phyloP scores from a whole-genome alignment of 73 alveolate genomes.

The Paramecium primaurelia region DNA sequence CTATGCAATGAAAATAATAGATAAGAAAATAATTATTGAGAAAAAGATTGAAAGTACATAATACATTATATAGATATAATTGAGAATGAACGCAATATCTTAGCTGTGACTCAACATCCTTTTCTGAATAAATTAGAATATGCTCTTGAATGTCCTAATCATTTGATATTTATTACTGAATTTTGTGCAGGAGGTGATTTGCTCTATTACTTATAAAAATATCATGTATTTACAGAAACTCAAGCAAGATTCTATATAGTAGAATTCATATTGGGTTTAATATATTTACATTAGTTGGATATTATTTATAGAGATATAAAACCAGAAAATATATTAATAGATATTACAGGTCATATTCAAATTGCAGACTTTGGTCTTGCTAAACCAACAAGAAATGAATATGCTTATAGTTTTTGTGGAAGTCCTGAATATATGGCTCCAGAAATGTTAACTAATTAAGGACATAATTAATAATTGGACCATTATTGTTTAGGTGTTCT shows the following conservation, averaged over 20 bases:
- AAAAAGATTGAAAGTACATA: conserved; percentile 62
- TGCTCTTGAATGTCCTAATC: conserved; percentile 78
- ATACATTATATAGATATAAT: conserved; percentile 39
- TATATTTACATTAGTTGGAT: conserved; percentile 72
- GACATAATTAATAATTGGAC: conserved; percentile 66
- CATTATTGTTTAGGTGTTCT: conserved; percentile 68
- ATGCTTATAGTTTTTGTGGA: conserved; percentile 68
- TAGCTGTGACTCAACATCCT: conserved; percentile 70
- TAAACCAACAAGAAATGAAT: conserved; percentile 61
- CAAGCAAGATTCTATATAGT: conserved; percentile 75
- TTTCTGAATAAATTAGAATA: conserved; percentile 77
- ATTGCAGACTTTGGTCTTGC: conserved; percentile 94
- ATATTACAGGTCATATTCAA: conserved; percentile 82
- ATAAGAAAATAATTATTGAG: conserved; percentile 67
- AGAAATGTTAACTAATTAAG: conserved; percentile 65
- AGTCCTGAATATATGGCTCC: conserved; percentile 77
- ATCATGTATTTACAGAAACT: conserved; percentile 65
- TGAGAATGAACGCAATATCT: conserved; percentile 66
- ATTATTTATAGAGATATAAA: conserved; percentile 80
- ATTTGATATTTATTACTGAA: conserved; percentile 64
- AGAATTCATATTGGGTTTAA: conserved; percentile 75
- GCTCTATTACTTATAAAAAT: conserved; percentile 62
- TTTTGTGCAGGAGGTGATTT: conserved; percentile 87
- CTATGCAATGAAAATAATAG: conserved; percentile 80
- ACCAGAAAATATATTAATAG: conserved; percentile 94